Evolutionary conservation across 331 rosid genomes (phyloP), one percentile per base, ranked within the genome.

Genomic region (Rhamnella rubrinervis): DNA sequence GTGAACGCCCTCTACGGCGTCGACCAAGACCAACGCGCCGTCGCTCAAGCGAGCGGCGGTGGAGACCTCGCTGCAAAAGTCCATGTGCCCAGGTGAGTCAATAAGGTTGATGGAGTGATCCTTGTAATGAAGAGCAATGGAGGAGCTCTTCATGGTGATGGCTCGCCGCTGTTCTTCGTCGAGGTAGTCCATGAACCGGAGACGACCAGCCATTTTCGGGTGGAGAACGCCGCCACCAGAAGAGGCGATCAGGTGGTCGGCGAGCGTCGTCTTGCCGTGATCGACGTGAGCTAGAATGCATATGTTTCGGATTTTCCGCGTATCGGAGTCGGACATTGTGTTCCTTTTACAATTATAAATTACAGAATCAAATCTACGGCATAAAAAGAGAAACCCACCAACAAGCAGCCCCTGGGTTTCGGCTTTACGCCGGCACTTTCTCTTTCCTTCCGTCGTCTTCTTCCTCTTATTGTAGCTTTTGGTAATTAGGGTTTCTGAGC

Each of bases 71-170:
- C 93, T 76, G 74, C 93, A 91, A 71, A 91, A 91, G 69, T 91
- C 97, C 76, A 89, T 88, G 63, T 91, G 97, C 1, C 97, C 97
- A 0, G 96, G 97, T 12, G 97, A 89, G 67, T 92, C 97, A 28
- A 89, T 92, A 46, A 89, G 90, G 77, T 89, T 92, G 26, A 92
- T 17, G 21, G 92, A 69, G 71, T 86, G 64, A 57, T 50, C 61
- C 57, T 39, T 21, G 65, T 80, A 78, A 6, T 66, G 74, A 52
- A 92, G 82, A 37, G 86, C 63, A 55, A 92, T 87, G 7, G 92
- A 92, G 31, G 97, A 92, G 81, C 90, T 85, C 63, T 92, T 92
- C 96, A 92, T 89, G 7, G 96, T 92, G 68, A 92, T 92, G 23
- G 96, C 97, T 10, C 97, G 83, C 51, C 93, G 78, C 21, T 89